These are phyloP conservation scores for Moelleriella libera DNA, from an alignment of 2,329 filamentous ascomycete species.

Conservation along the genomic window DNA sequence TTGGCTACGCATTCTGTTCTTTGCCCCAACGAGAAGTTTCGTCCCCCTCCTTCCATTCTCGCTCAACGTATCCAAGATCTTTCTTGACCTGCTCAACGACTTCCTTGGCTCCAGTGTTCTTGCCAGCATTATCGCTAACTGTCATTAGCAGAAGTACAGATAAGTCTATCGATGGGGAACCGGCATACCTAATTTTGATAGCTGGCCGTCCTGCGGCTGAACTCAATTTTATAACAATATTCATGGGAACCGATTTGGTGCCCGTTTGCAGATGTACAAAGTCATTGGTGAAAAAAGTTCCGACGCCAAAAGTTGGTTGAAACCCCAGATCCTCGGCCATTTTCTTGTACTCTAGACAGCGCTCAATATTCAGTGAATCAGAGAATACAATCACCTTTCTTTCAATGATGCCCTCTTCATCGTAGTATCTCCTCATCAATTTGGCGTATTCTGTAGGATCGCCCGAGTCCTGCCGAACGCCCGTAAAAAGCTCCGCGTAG, in stretches of 20 bases:
- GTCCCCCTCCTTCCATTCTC: constrained; percentile 69
- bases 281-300: constrained; percentile 93
- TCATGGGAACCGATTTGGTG: constrained; percentile 78
- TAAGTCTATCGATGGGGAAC: background rate
- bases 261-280: constrained; percentile 59
- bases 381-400: constrained; percentile 91
- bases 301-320: constrained; percentile 80
- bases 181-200: constrained; percentile 62
- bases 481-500: constrained; percentile 71
- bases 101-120: constrained; percentile 80
- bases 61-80: constrained; percentile 74
- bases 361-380: constrained; percentile 83
- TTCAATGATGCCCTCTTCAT: constrained; percentile 56
- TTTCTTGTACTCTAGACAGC: constrained; percentile 79
- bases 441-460: constrained; percentile 70
- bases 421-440: constrained; percentile 69
- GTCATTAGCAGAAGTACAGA: constrained; percentile 6
- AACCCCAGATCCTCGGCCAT: constrained; percentile 71
- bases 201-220: constrained; percentile 69
- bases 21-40: constrained; percentile 73
- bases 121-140: constrained; percentile 62
- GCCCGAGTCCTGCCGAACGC: constrained; percentile 82
- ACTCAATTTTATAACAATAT: constrained; percentile 96
- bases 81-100: constrained; percentile 75
- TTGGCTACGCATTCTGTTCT: constrained; percentile 16